Evolutionary conservation across 2,329 filamentous ascomycete species (phyloP), one percentile per base, ranked within the genome.

Genomic region (Penicillium sp.): DNA sequence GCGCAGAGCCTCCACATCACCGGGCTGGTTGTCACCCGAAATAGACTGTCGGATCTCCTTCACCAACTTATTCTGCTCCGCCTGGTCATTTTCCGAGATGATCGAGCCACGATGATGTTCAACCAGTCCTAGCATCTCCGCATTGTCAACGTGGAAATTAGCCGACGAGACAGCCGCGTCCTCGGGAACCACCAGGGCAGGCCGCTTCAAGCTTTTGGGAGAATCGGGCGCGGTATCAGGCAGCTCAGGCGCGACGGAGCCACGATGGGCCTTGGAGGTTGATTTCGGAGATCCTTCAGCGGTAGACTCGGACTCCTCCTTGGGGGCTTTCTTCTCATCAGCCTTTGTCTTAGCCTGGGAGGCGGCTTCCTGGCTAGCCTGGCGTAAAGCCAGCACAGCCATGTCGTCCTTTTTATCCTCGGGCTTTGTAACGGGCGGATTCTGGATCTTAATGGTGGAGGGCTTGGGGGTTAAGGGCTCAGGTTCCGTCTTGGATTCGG

Each of bases 351-450:
- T 74, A 2, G 71, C 73, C 52, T 69, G 70, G 29, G 67, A 63
- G 12, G 71, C 70, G 30, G 71, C 72, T 49, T 74, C 65, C 30
- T 71, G 69, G 33, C 76, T 71, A 2, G 75, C 75, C 60, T 78
- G 75, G 42, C 76, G 68, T 46, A 79, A 58, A 2, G 75, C 70
- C 8, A 73, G 54, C 1, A 72, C 68, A n/a, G 74, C 64, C 2
- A 65, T 67, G 6, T 70, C 64, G 21, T 75, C 71, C 46, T 69
- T 71, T 39, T 66, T 68, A 17, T 61, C 64, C 36, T 70, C 67
- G 3, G 55, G 56, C 27, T 70, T 67, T 4, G 68, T 63, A 12
- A 21, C 36, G 6, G 72, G 70, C 2, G 72, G 73, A 37, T 64
- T 69, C 49, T 74, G 73, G 41, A 75, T 75, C 50, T 74, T 72